Evolutionary conservation across 495 filamentous ascomycete genomes (phyloP), one percentile per base, ranked within the genome.

Genomic region (Glonium stellatum): DNA sequence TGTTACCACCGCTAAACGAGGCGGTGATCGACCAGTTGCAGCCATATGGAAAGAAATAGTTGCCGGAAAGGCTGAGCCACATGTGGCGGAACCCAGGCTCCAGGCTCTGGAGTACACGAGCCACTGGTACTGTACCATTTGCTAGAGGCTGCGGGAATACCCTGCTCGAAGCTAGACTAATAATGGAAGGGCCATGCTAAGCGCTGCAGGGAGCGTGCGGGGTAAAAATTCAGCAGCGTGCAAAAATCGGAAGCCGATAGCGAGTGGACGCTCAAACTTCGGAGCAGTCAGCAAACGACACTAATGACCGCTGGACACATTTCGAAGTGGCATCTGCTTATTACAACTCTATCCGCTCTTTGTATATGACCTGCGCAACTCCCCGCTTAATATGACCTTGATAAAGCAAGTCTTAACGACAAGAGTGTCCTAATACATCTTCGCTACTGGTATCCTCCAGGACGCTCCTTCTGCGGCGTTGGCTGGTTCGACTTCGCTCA

Each of bases 371-470:
- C 2, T 44, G 13, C 39, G 39, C 39, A 44, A 44, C 39, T 11
- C 18, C 39, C 18, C 2, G 39, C 2, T 3, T 44, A 44, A 44
- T 1, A 44, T 44, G 13, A 39, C 36, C 36, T 15, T 39, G 15
- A 39, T 39, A 39, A 39, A 39, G 36, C 15, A 39, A 39, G 36
- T 39, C 15, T 39, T n/a, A n/a, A n/a, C n/a, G n/a, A n/a, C n/a
- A n/a, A n/a, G 15, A 39, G 8, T 44, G 13, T 44, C 39, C 10
- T 59, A 59, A 21, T 22, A 37, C 50, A 60, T 54, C 47, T 60
- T 58, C 27, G 42, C 55, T 49, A 58, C 19, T n/a, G 42, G 55
- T 42, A 42, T 42, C 55, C 55, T 58, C 39, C 19, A 58, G 3
- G 27, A 34, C 55, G 21, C 55, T 58, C 39, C 39, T 44, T 49